These are phyloP conservation scores for Ustilago hordei DNA, from an alignment of 1,284 basidiomycete species.

Conservation along the genomic window DNA sequence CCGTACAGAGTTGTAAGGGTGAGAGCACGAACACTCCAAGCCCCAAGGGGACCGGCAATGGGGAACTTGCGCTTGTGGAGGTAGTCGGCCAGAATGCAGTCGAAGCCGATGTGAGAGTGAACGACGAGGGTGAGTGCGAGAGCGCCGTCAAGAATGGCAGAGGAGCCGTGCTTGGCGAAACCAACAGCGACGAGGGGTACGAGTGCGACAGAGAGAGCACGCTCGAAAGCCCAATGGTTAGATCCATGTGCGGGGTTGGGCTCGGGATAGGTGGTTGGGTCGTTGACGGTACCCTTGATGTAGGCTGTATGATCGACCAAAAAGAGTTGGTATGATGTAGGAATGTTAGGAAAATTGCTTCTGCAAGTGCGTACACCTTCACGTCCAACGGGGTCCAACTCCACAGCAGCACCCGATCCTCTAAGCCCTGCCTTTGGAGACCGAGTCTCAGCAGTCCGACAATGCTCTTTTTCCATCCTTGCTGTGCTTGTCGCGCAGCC, in stretches of 20 bases:
- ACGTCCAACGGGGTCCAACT: not conserved
- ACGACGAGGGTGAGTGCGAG: constrained; percentile 87
- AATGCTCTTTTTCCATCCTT: too few species aligned
- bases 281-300: constrained; percentile 93
- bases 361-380: not conserved
- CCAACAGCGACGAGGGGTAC: constrained; percentile 77
- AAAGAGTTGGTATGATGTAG: not conserved
- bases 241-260: constrained; percentile 81
- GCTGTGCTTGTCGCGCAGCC: too few species aligned
- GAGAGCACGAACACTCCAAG: constrained; percentile 81
- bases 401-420: not conserved
- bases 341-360: constrained; percentile 3
- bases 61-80: constrained; percentile 92
- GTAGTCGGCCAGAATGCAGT: constrained; percentile 77
- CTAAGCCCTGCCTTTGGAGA: not conserved
- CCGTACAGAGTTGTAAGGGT: constrained; percentile 90
- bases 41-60: constrained; percentile 76
- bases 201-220: constrained; percentile 85
- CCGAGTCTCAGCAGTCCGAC: not conserved
- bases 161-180: constrained; percentile 67
- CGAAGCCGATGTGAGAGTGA: constrained; percentile 87
- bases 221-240: constrained; percentile 98
- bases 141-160: constrained; percentile 79
- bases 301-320: constrained; percentile 76
- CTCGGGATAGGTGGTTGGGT: constrained; percentile 87